These are phyloP conservation scores for Cutaneotrichosporon daszewskae DNA, from an alignment of 1,284 basidiomycete species.

Conservation along the genomic window DNA sequence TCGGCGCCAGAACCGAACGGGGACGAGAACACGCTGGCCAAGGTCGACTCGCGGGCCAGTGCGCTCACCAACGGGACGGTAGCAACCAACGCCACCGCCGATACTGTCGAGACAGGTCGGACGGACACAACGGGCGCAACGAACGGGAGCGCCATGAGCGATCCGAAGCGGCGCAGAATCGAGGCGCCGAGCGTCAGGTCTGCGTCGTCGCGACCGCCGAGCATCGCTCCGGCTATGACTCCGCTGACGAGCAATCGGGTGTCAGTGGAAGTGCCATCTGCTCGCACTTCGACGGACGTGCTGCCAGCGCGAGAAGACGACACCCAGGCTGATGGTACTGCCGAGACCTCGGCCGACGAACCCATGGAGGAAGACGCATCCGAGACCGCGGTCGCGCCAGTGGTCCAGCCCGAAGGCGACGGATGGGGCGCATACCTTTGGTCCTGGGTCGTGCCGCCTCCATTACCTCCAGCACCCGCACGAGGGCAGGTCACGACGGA, in stretches of 20 bases:
- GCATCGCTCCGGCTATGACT: too few species aligned
- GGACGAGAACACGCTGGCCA: background rate
- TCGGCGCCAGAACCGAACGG: background rate
- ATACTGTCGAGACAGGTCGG: too few species aligned
- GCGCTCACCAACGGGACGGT: background rate
- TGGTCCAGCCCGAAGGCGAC: background rate
- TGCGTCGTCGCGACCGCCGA: too few species aligned
- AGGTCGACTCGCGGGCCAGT: background rate
- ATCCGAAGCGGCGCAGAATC: slow-evolving; percentile 5
- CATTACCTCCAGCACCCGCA: background rate
- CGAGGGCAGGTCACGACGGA: background rate
- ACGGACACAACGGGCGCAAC: too few species aligned
- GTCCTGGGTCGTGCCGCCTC: background rate
- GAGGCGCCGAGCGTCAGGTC: too few species aligned
- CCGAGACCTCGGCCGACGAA: background rate
- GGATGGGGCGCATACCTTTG: background rate
- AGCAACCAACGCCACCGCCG: too few species aligned
- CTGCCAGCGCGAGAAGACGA: background rate
- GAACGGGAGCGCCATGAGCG: background rate
- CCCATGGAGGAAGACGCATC: background rate
- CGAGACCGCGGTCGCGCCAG: too few species aligned
- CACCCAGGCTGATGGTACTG: too few species aligned
- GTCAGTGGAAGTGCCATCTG: too few species aligned
- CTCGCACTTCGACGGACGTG: too few species aligned
- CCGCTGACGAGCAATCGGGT: too few species aligned